These are phyloP conservation scores for Dryas drummondii DNA, from an alignment of 306 rosid species.

Conservation along the genomic window DNA sequence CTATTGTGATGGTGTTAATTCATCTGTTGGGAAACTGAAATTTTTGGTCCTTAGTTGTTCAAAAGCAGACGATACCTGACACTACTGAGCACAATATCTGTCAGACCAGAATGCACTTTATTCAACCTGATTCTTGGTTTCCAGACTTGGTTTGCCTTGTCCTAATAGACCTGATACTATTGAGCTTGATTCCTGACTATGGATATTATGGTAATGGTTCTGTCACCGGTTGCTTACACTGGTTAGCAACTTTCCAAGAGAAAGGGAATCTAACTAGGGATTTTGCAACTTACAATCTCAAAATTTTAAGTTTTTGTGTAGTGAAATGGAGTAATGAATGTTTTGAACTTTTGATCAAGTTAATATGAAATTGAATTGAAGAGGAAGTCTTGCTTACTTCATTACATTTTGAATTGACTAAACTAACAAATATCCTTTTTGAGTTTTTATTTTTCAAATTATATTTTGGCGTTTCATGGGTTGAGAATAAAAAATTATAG, in stretches of 20 bases:
- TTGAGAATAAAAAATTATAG: not conserved
- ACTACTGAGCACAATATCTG: not conserved
- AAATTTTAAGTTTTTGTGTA: not conserved
- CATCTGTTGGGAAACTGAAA: not conserved
- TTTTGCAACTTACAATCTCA: not conserved
- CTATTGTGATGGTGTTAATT: not conserved
- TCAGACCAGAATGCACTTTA: not conserved
- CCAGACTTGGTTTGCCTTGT: not conserved
- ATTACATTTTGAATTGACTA: not conserved
- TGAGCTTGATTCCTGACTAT: slow-evolving; percentile 3
- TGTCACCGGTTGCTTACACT: not conserved
- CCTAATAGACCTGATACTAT: not conserved
- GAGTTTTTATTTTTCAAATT: not conserved
- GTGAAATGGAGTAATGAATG: not conserved
- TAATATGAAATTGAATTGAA: not conserved
- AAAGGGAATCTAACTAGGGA: not conserved
- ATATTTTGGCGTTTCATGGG: not conserved
- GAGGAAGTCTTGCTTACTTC: not conserved
- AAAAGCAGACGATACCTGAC: not conserved
- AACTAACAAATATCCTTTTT: not conserved
- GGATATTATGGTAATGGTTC: not conserved
- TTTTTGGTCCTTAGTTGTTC: not conserved
- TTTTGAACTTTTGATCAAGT: not conserved
- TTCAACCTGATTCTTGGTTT: not conserved
- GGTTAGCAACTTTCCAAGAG: not conserved